These are phyloP conservation scores for Darksidea phi DNA, from an alignment of 495 filamentous ascomycete species.

Conservation along the genomic window DNA sequence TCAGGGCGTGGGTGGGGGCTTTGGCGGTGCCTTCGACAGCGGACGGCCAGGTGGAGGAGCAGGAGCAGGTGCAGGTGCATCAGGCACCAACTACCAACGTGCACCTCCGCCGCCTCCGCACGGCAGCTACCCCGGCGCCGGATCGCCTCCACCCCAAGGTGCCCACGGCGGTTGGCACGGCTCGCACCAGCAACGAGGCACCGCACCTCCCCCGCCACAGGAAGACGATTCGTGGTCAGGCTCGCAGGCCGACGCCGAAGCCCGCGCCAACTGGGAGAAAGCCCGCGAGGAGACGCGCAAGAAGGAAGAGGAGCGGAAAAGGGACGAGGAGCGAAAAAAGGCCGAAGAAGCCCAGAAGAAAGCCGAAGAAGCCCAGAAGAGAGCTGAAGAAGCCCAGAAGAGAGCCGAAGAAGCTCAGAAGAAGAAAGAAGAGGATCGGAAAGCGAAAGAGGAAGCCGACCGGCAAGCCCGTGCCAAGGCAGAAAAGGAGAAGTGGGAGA, in stretches of 20 bases:
- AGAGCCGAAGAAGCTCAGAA: conserved; percentile 13
- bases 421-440: conserved; percentile 48
- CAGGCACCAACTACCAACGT: conserved; percentile 23
- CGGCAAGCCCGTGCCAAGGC: conserved; percentile 43
- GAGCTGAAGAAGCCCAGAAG: conserved; percentile 8
- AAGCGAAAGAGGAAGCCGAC: conserved; percentile 45
- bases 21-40: conserved; percentile 12
- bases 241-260: conserved; percentile 28
- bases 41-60: conserved; percentile 24
- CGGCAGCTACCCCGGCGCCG: conserved; percentile 32
- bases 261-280: conserved; percentile 62
- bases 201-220: conserved; percentile 30
- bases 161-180: conserved; percentile 21
- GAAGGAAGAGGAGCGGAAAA: conserved; percentile 52
- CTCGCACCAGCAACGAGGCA: conserved; percentile 24
- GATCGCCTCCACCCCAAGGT: conserved; percentile 23
- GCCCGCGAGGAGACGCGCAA: conserved; percentile 65
- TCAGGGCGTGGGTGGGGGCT: conserved; percentile 46
- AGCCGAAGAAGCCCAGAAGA: conserved; percentile 15
- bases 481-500: conserved; percentile 49
- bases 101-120: conserved; percentile 12
- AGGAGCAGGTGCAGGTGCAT: conserved; percentile 4
- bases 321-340: conserved; percentile 46
- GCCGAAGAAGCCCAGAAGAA: conserved; percentile 36
- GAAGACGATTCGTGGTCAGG: conserved; percentile 15